These are phyloP conservation scores for Escovopsis weberi DNA, from an alignment of 2,329 filamentous ascomycete species.

Conservation along the genomic window DNA sequence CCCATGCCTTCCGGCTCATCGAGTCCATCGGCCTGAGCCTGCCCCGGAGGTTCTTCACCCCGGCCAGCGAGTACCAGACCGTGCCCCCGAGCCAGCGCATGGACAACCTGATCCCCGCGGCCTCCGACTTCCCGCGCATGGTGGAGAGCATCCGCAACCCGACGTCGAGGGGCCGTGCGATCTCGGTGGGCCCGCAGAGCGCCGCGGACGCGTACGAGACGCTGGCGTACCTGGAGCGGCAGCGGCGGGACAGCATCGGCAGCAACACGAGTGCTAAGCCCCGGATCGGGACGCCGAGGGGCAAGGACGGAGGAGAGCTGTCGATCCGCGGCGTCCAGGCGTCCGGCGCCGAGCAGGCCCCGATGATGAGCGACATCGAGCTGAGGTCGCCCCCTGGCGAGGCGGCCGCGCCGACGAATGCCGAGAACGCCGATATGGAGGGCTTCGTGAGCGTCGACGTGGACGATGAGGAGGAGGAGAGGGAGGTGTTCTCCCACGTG, in stretches of 20 bases:
- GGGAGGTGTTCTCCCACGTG: constrained; percentile 70
- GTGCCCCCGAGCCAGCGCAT: constrained; percentile 53
- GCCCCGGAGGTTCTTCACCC: constrained; percentile 80
- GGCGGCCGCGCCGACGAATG: constrained; percentile 19
- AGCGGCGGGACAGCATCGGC: constrained; percentile 38
- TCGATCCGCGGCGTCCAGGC: constrained; percentile 24
- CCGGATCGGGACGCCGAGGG: constrained; percentile 25
- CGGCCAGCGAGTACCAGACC: constrained; percentile 77
- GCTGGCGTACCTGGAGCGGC: constrained; percentile 69
- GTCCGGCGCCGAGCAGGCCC: constrained; percentile 29
- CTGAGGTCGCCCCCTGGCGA: constrained; percentile 58
- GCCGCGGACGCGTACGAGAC: constrained; percentile 95
- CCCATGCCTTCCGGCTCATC: constrained; percentile 75
- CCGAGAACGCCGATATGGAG: constrained; percentile 19
- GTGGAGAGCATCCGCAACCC: constrained; percentile 72
- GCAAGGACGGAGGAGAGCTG: constrained; percentile 24
- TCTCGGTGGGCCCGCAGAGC: constrained; percentile 88
- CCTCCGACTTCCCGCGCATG: constrained; percentile 75
- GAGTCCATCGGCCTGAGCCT: constrained; percentile 67
- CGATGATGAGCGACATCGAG: constrained; percentile 47
- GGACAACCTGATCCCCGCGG: constrained; percentile 79
- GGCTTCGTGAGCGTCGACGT: constrained; percentile 21
- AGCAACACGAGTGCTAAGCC: constrained; percentile 34
- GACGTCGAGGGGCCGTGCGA: constrained; percentile 52
- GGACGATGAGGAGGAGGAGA: constrained; percentile 41